phyloP scores from a whole-genome alignment of 2,329 filamentous ascomycete species.

The Septoria petroselini region DNA sequence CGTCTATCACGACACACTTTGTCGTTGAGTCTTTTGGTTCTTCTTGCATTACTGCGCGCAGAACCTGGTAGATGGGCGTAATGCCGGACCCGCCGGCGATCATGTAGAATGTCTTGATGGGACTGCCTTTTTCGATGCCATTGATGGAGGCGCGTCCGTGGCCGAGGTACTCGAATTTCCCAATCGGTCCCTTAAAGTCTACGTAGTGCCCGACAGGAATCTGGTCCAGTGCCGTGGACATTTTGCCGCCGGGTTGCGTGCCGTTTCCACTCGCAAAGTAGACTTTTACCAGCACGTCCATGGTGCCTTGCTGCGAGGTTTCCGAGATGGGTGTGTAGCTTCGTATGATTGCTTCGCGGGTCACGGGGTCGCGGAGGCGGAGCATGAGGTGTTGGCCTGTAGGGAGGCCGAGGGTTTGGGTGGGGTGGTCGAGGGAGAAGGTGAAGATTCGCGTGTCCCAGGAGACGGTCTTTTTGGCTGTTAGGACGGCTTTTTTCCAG shows the following conservation, averaged over 20 bases:
- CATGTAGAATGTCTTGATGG: slow-evolving; percentile 74
- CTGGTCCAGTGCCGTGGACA: slow-evolving; percentile 75
- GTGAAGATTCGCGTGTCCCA: slow-evolving; percentile 78
- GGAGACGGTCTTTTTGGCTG: slow-evolving; percentile 67
- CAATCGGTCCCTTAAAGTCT: slow-evolving; percentile 84
- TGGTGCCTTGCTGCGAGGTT: slow-evolving; percentile 56
- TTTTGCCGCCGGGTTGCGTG: slow-evolving; percentile 64
- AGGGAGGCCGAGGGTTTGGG: slow-evolving; percentile 71
- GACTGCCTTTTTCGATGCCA: slow-evolving; percentile 53
- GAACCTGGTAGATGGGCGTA: slow-evolving; percentile 84
- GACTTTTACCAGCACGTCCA: slow-evolving; percentile 79
- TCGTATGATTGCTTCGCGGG: slow-evolving; percentile 71
- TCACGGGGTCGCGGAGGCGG: slow-evolving; percentile 69
- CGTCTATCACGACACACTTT: slow-evolving; percentile 69
- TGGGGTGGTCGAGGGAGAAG: slow-evolving; percentile 69
- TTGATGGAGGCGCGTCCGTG: slow-evolving; percentile 62
- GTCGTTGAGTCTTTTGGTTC: slow-evolving; percentile 61
- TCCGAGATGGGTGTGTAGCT: slow-evolving; percentile 83
- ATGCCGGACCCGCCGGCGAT: slow-evolving; percentile 85
- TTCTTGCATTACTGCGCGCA: slow-evolving; percentile 69
- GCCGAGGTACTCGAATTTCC: slow-evolving; percentile 77
- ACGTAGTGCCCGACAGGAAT: slow-evolving; percentile 69
- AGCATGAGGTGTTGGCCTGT: slow-evolving; percentile 86
- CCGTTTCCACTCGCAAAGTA: slow-evolving; percentile 67
- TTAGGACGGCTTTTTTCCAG: slow-evolving; percentile 72